Percentiles rank a stretch among this genome's conserved stretches.
These are phyloP conservation scores for Zopfia rhizophila DNA, from an alignment of 2,329 filamentous ascomycete genomes.

Conservation along the genomic window DNA sequence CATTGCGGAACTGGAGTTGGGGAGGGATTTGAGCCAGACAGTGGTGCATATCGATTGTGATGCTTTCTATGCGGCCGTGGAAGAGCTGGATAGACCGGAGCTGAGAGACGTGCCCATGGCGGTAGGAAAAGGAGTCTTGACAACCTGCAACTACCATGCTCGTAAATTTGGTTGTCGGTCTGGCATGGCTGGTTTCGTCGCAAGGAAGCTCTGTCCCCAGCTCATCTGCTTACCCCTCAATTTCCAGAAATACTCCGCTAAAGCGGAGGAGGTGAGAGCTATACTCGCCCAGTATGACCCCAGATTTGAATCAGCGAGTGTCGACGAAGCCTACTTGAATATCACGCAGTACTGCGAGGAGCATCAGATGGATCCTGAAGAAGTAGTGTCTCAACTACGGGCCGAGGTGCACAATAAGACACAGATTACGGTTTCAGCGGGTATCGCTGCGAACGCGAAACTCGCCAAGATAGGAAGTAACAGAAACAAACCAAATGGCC, in stretches of 20 bases:
- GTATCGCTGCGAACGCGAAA: constrained; percentile 92
- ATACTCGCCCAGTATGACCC: constrained; percentile 89
- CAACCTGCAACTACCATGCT: constrained; percentile 87
- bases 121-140: constrained; percentile 79
- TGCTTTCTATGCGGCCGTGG: constrained; percentile 96
- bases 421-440: constrained; percentile 89
- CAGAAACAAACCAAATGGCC: constrained; percentile 95
- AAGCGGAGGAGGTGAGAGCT: constrained; percentile 85
- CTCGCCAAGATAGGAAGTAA: constrained; percentile 97
- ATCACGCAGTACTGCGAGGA: constrained; percentile 84
- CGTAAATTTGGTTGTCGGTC: constrained; percentile 90
- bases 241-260: constrained; percentile 89
- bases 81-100: constrained; percentile 79
- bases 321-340: constrained; percentile 96
- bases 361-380: constrained; percentile 74
- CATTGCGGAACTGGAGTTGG: constrained; percentile 80
- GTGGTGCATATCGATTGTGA: constrained; percentile 97
- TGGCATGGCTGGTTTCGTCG: constrained; percentile 96
- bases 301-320: constrained; percentile 90
- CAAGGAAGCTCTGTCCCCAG: constrained; percentile 90
- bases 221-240: constrained; percentile 85
- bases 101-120: constrained; percentile 89
- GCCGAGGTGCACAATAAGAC: constrained; percentile 78
- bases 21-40: constrained; percentile 82
- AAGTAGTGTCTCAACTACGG: constrained; percentile 81